Base-by-base conservation (phyloP, 2,329 filamentous ascomycete genomes). In the Paecilomyces sp. region DNA sequence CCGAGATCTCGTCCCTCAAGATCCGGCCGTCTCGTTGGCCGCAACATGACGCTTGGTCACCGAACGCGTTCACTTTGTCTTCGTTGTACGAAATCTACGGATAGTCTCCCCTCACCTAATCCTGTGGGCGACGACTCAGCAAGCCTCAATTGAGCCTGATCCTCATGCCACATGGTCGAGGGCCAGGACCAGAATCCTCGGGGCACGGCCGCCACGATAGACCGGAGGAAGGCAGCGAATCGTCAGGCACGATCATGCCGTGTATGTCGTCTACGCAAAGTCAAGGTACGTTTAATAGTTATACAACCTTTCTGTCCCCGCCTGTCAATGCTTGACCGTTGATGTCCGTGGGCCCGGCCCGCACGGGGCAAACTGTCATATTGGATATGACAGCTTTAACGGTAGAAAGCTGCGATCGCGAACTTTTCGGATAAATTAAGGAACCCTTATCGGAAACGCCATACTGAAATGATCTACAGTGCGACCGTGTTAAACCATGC, bases 191-290 rank as follows among this genome's bases (percentile, higher is more conserved):
- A 25, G 28, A 53, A 53, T 15, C 51, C 24, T 2, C 11, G 28
- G 22, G 24, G 12, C 24, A 30, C 24, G 51, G 24, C 51, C 28
- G 51, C 51, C 51, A 30, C 24, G 24, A 22, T 15, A 30, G 51
- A 30, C 51, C 51, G 28, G 60, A 68, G 63, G 63, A 71, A 69
- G 63, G 57, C 64, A 56, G 57, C 65, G 15, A 67, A 61, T 60
- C 72, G 73, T 55, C 73, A 75, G 65, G 71, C 70, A 54, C 71
- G 72, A 18, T 75, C 73, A 60, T 75, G 73, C 59, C 72, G 72
- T 58, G 72, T 75, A 58, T 75, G 73, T 59, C 68, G 72, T 55
- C 61, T 67, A 63, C 72, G 73, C 60, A 75, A 75, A 63, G 73
- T 75, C 63, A 75, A 74, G 72, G 73, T 75, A 60, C 31, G 70